Evolutionary conservation across 179 eudicot genomes (phyloP), one percentile per base, ranked within the genome.

Genomic region (Camellia oleifera): DNA sequence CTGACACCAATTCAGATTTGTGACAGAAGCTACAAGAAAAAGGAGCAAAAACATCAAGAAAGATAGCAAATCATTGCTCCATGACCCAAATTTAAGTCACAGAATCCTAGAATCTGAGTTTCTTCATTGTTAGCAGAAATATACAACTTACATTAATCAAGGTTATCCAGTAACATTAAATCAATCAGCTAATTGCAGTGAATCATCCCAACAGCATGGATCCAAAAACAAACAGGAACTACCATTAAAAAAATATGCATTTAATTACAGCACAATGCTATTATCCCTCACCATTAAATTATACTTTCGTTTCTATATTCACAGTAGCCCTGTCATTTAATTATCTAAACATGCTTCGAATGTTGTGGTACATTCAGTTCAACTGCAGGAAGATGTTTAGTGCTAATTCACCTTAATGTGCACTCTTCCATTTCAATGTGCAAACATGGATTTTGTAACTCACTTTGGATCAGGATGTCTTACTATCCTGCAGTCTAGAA

Each of bases 1-100:
- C 40, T 15, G 26, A 44, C 66, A 54, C 73, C 82, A n/a, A 64
- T 50, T 12, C 69, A 56, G 5, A 56, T 76, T 75, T 42, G 14
- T 14, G 14, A 26, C 15, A 68, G 45, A 60, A 4, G 74, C 73
- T 32, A 14, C 14, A 56, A 9, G 13, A 3, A 56, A 9, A 13
- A 3, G 60, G 14, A 56, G 14, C 14, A 4, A 44, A 17, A 69
- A 44, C 52, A 5, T 12, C 46, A 69, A 69, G 71, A 76, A 23
- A 18, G 57, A 48, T 15, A 70, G 11, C 18, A 9, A 69, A 45
- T 7, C 4, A 66, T 3, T 69, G 32, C 26, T 45, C 23, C 13
- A n/a, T 46, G 26, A 10, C 74, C 18, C 14, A 68, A 40, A 68
- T 44, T 68, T 68, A 68, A 68, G 42, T 15, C 50, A 76, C 57